Evolutionary conservation across 2,329 filamentous ascomycete species (phyloP).

Genomic region (Botrytis medusae): DNA sequence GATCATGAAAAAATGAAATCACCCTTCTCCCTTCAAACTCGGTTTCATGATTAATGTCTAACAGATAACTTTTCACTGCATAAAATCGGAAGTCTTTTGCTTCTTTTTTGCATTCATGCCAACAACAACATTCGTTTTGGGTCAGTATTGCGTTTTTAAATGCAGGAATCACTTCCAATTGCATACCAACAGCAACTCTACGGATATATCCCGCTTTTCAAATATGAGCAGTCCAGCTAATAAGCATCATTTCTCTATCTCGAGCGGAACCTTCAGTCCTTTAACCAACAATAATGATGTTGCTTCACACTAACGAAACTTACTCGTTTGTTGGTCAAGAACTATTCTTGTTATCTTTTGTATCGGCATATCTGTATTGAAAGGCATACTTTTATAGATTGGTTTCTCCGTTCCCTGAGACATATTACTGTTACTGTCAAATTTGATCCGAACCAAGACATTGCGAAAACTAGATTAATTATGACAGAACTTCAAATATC

Average conservation of each 20-base stretch:
- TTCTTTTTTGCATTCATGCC: background rate
- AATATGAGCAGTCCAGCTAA: background rate
- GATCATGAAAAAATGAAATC: background rate
- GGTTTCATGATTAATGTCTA: background rate
- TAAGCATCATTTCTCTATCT: background rate
- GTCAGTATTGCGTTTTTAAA: background rate
- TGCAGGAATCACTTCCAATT: background rate
- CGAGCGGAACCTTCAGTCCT: background rate
- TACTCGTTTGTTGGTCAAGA: background rate
- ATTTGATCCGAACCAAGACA: no score
- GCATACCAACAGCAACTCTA: background rate
- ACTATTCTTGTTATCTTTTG: background rate
- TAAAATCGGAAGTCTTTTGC: background rate
- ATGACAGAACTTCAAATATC: background rate
- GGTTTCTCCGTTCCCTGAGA: fast-evolving
- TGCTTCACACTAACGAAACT: background rate
- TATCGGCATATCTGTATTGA: background rate
- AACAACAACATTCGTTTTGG: background rate
- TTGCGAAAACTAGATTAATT: background rate
- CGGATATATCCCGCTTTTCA: background rate
- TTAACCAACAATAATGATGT: background rate
- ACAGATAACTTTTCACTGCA: background rate
- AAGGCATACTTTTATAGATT: no score
- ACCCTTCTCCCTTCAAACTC: background rate
- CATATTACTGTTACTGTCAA: no score